A percentile compares a stretch with the other conserved stretches of the same genome.
phyloP scores from a whole-genome alignment of 2,329 filamentous ascomycete species.

The Penicillium decumbens region DNA sequence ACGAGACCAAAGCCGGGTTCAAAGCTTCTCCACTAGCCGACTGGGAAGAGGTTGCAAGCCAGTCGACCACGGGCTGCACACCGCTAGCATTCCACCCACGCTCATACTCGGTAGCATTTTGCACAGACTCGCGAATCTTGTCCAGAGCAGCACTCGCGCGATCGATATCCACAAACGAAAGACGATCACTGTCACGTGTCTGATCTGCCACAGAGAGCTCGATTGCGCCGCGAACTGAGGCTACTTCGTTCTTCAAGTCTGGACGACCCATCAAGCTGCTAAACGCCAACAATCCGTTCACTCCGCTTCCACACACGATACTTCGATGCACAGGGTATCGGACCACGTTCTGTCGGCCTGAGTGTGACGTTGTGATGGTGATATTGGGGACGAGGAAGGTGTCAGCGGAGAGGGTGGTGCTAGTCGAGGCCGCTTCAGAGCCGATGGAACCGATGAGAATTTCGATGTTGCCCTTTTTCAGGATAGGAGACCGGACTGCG shows the following conservation, averaged over 20 bases:
- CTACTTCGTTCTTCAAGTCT: conserved; percentile 27
- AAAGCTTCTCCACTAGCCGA: conserved; percentile 45
- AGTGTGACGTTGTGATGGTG: conserved; percentile 61
- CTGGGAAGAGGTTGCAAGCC: conserved; percentile 49
- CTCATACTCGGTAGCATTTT: conserved; percentile 68
- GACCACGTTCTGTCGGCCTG: conserved; percentile 61
- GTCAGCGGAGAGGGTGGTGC: conserved; percentile 51
- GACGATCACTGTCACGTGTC: conserved; percentile 16
- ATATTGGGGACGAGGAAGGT: conserved; percentile 70
- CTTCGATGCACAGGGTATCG: conserved; percentile 80
- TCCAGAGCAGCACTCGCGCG: conserved; percentile 60
- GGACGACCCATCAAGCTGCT: conserved; percentile 31
- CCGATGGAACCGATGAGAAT: conserved; percentile 55
- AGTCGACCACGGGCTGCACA: conserved; percentile 59
- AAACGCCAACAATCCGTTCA: conserved; percentile 56
- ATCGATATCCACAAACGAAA: conserved; percentile 59
- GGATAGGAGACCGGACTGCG: conserved; percentile 51
- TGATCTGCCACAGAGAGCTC: conserved; percentile 47
- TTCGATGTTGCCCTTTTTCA: conserved; percentile 57
- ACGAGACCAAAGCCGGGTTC: conserved; percentile 60
- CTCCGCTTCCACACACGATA: conserved; percentile 67
- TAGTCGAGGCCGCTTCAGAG: conserved; percentile 47
- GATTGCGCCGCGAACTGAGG: conserved; percentile 36
- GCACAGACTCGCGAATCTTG: conserved; percentile 63
- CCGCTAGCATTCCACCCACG: conserved; percentile 69